Conservation (phyloP, 768 basidiomycete species). For the Mycena metata region DNA sequence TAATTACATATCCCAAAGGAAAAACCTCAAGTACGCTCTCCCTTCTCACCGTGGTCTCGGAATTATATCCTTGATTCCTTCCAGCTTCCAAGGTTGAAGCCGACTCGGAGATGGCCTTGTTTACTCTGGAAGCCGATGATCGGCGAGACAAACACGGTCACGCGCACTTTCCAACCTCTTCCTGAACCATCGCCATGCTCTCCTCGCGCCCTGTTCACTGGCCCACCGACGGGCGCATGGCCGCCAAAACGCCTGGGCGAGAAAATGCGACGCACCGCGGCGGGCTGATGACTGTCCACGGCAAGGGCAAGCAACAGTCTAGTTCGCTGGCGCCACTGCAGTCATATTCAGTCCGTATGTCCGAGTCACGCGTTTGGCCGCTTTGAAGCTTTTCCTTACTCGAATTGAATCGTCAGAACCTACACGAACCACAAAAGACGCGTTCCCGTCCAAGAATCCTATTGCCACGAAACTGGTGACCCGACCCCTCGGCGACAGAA, state of each 20-base stretch:
- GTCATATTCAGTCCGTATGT: slow-evolving; percentile 49
- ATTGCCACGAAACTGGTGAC: slow-evolving; percentile 40
- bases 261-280: slow-evolving; percentile 63
- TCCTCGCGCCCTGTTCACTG: no score
- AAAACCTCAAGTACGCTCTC: no score
- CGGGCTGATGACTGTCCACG: slow-evolving; percentile 59
- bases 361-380: background rate
- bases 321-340: slow-evolving; percentile 53
- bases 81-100: no score
- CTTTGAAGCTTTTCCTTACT: background rate
- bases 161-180: no score
- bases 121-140: no score
- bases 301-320: slow-evolving; percentile 57
- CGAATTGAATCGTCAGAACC: slow-evolving; percentile 29
- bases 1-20: no score
- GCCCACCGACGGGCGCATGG: no score
- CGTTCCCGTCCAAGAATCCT: slow-evolving; percentile 38
- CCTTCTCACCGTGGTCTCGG: no score
- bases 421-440: slow-evolving; percentile 24
- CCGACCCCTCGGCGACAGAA: slow-evolving; percentile 80
- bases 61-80: no score
- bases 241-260: slow-evolving; percentile 69
- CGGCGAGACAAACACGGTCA: no score
- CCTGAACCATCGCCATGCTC: no score
- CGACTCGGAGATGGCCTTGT: no score